A percentile compares a stretch with the other conserved stretches of the same genome.
Evolutionary conservation across 2,329 filamentous ascomycete genomes (phyloP).

Genomic region (Curvularia lunata): DNA sequence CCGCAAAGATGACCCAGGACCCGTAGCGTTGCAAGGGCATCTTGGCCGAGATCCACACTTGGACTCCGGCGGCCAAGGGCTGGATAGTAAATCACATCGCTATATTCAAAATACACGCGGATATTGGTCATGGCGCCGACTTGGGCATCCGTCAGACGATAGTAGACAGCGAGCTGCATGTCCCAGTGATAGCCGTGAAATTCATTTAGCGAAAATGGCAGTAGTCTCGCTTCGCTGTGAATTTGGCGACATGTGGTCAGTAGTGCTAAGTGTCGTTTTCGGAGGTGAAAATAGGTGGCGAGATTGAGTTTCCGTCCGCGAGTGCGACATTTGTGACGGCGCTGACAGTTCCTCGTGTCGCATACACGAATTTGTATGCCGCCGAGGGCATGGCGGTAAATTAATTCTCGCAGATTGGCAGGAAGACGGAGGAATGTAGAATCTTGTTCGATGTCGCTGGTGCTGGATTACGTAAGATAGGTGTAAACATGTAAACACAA

Average conservation of each 20-base stretch:
- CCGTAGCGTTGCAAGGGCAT: background rate
- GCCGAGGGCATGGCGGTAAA: conserved; percentile 6
- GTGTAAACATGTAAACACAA: background rate
- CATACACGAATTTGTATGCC: conserved; percentile 6
- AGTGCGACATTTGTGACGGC: conserved; percentile 5
- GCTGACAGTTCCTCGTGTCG: background rate
- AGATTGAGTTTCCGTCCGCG: conserved; percentile 1
- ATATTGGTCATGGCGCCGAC: conserved; percentile 8
- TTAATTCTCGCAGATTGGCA: conserved; percentile 1
- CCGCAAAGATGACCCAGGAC: background rate
- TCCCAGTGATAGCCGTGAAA: conserved; percentile 8
- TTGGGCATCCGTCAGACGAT: conserved; percentile 4
- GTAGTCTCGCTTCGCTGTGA: background rate
- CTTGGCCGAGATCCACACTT: background rate
- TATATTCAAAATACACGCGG: conserved; percentile 2
- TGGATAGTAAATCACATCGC: conserved; percentile 1
- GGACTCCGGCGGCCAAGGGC: background rate
- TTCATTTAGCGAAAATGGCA: conserved; percentile 7
- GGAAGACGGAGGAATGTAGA: conserved; percentile 6
- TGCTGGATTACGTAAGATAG: conserved; percentile 1
- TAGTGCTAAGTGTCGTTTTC: conserved; percentile 2
- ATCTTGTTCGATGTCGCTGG: background rate
- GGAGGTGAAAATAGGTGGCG: conserved; percentile 10
- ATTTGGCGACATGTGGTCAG: conserved; percentile 1
- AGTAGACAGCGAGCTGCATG: conserved; percentile 11